Evolutionary conservation across 202 grass and related monocot species (phyloP), one percentile per base, ranked within the genome.

Genomic region (Carex sylvatica): DNA sequence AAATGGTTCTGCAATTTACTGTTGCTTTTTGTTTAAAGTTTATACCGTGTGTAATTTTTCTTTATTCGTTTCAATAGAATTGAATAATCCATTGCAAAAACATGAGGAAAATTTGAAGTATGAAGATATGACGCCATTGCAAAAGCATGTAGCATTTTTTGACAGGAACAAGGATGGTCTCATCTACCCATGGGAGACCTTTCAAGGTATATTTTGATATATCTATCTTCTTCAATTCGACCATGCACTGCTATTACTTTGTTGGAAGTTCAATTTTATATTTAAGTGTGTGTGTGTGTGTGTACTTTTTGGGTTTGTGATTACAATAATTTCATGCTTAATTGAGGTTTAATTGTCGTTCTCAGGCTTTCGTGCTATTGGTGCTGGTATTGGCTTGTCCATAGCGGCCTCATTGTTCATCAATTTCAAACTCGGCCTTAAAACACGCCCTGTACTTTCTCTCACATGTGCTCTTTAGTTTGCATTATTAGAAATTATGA

Each of bases 181-280:
- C 55, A 87, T 97, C 83, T 91, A 90, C 56, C 74, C 85, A 4
- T 73, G 44, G 24, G 93, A 97, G 64, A 81, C 91, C 1, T 93
- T 83, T 61, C 85, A 83, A 93, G 91, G 93, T 23, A 70, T n/a
- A 3, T 80, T 23, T 23, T 1, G 31, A 13, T 8, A 44, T 38
- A 6, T 3, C 22, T 62, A 35, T 35, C 33, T 35, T 4, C n/a
- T 60, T 22, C 56, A 60, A 60, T 60, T 20, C 20, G 5, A 42
- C 38, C 38, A 42, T 6, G 7, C 38, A 1, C 38, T 42, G 7
- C 38, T 7, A 42, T 42, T 42, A 42, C 38, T 42, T 42, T 42
- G 38, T 42, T 42, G 38, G 38, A 42, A 60, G 52, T 55, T 4
- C 35, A 19, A 24, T 74, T 20, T 30, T 40, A 28, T 4, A 38